phyloP scores from a whole-genome alignment of 1,139 yeast species.

The Yamadazyma trypodendri region DNA sequence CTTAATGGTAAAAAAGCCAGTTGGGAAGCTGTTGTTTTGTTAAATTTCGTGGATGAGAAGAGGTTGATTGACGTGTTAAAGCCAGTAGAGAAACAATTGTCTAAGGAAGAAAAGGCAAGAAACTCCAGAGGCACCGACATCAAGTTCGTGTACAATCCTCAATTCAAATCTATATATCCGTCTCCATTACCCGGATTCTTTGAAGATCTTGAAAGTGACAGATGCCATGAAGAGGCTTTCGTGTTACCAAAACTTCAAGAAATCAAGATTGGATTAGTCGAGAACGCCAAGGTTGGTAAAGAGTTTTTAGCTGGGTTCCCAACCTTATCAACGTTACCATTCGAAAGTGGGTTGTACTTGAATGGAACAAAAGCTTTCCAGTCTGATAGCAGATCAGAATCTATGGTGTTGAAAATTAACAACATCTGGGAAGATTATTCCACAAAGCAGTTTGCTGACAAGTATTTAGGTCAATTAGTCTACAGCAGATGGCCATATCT shows the following conservation, averaged over 20 bases:
- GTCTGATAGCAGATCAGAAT: conserved; percentile 79
- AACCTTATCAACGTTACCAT: conserved; percentile 68
- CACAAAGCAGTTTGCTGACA: conserved; percentile 54
- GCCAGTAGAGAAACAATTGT: conserved; percentile 58
- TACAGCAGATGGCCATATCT: conserved; percentile 89
- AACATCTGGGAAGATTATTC: conserved; percentile 49
- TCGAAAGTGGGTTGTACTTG: conserved; percentile 46
- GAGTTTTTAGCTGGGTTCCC: conserved; percentile 90
- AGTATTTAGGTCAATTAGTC: conserved; percentile 29
- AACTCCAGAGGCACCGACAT: conserved; percentile 73
- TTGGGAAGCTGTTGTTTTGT: conserved; percentile 98
- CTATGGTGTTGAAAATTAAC: conserved; percentile 65
- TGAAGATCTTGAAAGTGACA: conserved; percentile 74
- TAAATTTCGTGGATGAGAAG: conserved; percentile 86
- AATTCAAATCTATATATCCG: conserved; percentile 63
- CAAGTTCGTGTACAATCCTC: conserved; percentile 73
- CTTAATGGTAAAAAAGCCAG: conserved; percentile 92
- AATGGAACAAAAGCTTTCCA: conserved; percentile 80
- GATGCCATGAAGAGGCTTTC: conserved; percentile 63
- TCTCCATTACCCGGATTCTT: conserved; percentile 81
- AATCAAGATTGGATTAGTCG: conserved; percentile 58
- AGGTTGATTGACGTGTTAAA: conserved; percentile 70
- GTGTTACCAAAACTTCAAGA: conserved; percentile 51
- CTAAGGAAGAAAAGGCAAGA: conserved; percentile 69
- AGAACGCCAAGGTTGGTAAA: conserved; percentile 69